phyloP scores from a whole-genome alignment of 1,284 basidiomycete species.

The Fomitopsis pinicola region DNA sequence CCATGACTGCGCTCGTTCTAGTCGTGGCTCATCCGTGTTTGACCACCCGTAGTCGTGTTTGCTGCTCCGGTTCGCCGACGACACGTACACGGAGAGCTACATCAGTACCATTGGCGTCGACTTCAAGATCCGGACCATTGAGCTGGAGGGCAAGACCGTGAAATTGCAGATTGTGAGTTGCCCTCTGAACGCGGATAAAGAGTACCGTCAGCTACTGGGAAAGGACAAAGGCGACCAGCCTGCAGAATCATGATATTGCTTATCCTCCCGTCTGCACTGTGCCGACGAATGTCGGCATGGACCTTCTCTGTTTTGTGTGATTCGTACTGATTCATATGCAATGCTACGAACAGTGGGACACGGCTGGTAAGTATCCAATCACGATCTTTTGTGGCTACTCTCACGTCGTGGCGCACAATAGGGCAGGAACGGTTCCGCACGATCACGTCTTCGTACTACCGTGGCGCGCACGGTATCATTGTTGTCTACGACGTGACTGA shows the following conservation, averaged over 20 bases:
- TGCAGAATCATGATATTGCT: background rate
- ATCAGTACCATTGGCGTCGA: slow-evolving; percentile 99
- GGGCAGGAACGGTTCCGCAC: slow-evolving; percentile 97
- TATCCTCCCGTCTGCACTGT: background rate
- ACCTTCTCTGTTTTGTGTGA: background rate
- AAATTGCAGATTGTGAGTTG: slow-evolving; percentile 96
- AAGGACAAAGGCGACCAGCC: background rate
- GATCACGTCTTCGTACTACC: slow-evolving; percentile 96
- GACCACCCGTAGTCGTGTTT: slow-evolving; percentile 80
- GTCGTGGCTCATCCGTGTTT: background rate
- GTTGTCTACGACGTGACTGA: slow-evolving; percentile 99
- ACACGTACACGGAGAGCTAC: slow-evolving; percentile 99
- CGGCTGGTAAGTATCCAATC: slow-evolving; percentile 59
- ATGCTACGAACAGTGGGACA: slow-evolving; percentile 76
- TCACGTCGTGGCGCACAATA: slow-evolving; percentile 22
- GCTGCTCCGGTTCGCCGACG: slow-evolving; percentile 97
- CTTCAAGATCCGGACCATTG: slow-evolving; percentile 99
- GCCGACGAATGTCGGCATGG: background rate
- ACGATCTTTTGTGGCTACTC: slow-evolving; percentile 4
- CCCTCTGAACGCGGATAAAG: background rate
- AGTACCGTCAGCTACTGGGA: background rate
- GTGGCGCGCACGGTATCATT: slow-evolving; percentile 95
- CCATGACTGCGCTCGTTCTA: background rate
- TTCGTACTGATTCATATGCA: background rate
- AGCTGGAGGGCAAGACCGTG: slow-evolving; percentile 99